phyloP scores from a whole-genome alignment of 352 stramenopile species.

The Pythium vanterpoolii region DNA sequence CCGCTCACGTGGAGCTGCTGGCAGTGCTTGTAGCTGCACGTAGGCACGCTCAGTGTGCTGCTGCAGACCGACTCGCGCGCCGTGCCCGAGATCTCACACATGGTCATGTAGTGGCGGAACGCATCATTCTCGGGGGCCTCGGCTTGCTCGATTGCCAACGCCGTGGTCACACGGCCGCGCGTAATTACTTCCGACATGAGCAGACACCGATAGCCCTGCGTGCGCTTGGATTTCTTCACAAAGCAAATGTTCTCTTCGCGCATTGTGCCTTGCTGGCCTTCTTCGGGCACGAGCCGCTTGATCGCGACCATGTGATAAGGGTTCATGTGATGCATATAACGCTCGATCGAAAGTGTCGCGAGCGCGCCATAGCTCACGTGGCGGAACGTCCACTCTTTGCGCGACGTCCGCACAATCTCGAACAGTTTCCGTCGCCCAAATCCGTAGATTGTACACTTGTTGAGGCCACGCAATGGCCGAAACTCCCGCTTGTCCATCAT shows the following conservation, averaged over 20 bases:
- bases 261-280: conserved; percentile 37
- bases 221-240: conserved; percentile 72
- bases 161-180: conserved; percentile 72
- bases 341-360: conserved; percentile 61
- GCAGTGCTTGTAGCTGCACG: conserved; percentile 60
- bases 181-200: conserved; percentile 83
- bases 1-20: conserved; percentile 73
- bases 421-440: conserved; percentile 78
- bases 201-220: conserved; percentile 60
- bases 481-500: conserved; percentile 80
- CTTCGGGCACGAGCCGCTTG: conserved; percentile 54
- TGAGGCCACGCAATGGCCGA: conserved; percentile 50
- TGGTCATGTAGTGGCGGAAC: conserved; percentile 73
- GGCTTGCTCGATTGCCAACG: conserved; percentile 64
- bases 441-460: conserved; percentile 70
- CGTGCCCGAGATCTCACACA: conserved; percentile 66
- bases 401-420: conserved; percentile 66
- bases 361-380: conserved; percentile 59
- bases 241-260: conserved; percentile 78
- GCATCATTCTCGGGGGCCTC: conserved; percentile 40
- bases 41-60: conserved; percentile 69
- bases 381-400: conserved; percentile 69
- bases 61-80: conserved; percentile 62
- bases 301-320: conserved; percentile 76
- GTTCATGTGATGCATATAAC: conserved; percentile 63